Evolutionary conservation across 2,329 filamentous ascomycete genomes (phyloP).

Genomic region (Fusarium graminum): DNA sequence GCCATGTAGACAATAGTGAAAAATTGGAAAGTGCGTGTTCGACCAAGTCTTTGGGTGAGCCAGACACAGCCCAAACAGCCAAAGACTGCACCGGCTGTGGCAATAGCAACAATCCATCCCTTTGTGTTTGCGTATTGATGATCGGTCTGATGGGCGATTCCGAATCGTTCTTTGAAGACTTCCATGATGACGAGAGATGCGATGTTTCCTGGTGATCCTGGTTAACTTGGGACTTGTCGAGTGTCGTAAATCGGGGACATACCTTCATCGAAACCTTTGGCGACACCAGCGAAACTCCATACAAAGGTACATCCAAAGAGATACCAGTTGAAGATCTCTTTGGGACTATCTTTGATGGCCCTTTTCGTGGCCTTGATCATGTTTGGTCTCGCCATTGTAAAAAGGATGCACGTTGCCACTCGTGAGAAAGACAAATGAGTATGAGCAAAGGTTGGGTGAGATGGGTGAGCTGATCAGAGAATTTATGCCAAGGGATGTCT

Average conservation of each 20-base stretch:
- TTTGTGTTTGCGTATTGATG: slow-evolving; percentile 49
- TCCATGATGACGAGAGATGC: slow-evolving; percentile 50
- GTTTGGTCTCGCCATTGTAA: slow-evolving; percentile 36
- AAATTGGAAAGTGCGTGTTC: slow-evolving; percentile 43
- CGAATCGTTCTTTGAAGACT: slow-evolving; percentile 46
- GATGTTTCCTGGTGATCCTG: slow-evolving; percentile 45
- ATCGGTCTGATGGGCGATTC: slow-evolving; percentile 43
- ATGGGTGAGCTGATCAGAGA: background rate
- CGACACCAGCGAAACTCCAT: slow-evolving; percentile 50
- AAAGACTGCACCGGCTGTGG: slow-evolving; percentile 50
- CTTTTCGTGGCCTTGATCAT: slow-evolving; percentile 47
- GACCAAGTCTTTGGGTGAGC: slow-evolving; percentile 45
- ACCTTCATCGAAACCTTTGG: slow-evolving; percentile 52
- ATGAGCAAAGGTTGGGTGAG: background rate
- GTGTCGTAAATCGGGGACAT: background rate
- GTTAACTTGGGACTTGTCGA: background rate
- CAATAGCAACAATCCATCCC: slow-evolving; percentile 52
- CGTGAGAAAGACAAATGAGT: background rate
- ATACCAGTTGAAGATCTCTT: slow-evolving; percentile 51
- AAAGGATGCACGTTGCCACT: background rate
- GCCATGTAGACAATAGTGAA: slow-evolving; percentile 54
- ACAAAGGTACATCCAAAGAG: slow-evolving; percentile 45
- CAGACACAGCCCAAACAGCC: slow-evolving; percentile 48
- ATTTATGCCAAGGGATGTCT: background rate
- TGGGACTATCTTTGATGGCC: slow-evolving; percentile 46